Evolutionary conservation across 192 early-diverging fungal genomes (phyloP).

Genomic region (Coemansia sp.): DNA sequence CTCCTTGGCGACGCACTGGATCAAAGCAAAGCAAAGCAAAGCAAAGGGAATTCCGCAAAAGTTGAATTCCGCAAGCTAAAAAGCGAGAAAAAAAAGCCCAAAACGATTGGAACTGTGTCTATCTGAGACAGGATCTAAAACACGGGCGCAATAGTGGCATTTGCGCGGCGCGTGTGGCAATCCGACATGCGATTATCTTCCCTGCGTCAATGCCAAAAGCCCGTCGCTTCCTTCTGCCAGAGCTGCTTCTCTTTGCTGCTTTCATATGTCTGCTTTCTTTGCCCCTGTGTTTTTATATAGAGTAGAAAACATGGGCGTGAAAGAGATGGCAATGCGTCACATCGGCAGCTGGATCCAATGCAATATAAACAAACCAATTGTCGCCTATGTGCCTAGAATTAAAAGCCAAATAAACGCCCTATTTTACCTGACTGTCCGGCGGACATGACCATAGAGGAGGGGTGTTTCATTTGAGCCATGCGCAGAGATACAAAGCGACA

Average conservation of each 20-base stretch:
- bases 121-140: too few relatives aligned
- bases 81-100: neutral
- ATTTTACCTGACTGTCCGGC: too few relatives aligned
- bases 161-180: neutral
- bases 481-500: neutral
- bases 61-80: neutral
- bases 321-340: too few relatives aligned
- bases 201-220: neutral
- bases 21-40: neutral
- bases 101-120: too few relatives aligned
- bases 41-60: neutral
- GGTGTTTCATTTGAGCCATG: neutral
- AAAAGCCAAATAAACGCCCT: neutral
- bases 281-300: neutral
- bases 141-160: too few relatives aligned
- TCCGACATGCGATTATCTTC: neutral
- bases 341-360: too few relatives aligned
- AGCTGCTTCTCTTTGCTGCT: neutral
- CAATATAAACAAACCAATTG: too few relatives aligned
- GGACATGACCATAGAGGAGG: too few relatives aligned
- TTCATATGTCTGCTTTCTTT: neutral
- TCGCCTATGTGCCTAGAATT: too few relatives aligned
- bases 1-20: too few relatives aligned
- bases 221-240: neutral
- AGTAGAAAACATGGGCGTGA: neutral